A percentile compares a stretch with the other conserved stretches of the same genome.
These are phyloP conservation scores for Leccinum huronense DNA, from an alignment of 1,284 basidiomycete genomes.

Conservation along the genomic window DNA sequence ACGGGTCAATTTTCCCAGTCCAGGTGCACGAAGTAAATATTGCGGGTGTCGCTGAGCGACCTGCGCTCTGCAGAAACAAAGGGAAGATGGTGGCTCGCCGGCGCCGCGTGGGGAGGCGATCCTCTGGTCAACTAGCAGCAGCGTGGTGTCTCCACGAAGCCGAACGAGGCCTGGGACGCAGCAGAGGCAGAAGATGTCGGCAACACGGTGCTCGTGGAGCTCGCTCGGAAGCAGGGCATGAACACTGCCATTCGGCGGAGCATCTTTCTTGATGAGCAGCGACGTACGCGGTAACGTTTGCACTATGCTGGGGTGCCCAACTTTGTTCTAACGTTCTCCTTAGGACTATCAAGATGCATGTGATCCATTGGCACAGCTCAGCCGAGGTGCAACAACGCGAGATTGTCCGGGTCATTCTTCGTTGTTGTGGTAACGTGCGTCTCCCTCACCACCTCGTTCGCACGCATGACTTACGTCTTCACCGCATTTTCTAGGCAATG, in stretches of 20 bases:
- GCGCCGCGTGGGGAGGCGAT: slow-evolving; percentile 94
- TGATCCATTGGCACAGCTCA: slow-evolving; percentile 80
- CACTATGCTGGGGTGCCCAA: not conserved
- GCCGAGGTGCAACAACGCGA: slow-evolving; percentile 91
- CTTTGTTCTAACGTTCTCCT: not conserved
- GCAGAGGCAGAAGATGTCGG: slow-evolving; percentile 31
- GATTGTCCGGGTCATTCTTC: slow-evolving; percentile 87
- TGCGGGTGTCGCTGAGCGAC: slow-evolving; percentile 84
- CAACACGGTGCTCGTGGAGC: slow-evolving; percentile 62
- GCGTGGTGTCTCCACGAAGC: slow-evolving; percentile 33
- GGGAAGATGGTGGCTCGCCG: slow-evolving; percentile 99
- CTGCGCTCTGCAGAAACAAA: slow-evolving; percentile 80
- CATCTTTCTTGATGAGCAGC: slow-evolving; percentile 91
- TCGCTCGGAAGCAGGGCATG: slow-evolving; percentile 95
- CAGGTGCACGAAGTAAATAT: slow-evolving; percentile 69
- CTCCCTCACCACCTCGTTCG: slow-evolving; percentile 1
- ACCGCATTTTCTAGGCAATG: slow-evolving; percentile 61
- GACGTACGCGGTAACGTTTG: slow-evolving; percentile 56
- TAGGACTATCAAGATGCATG: slow-evolving; percentile 95
- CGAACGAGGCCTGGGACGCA: slow-evolving; percentile 17
- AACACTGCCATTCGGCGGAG: slow-evolving; percentile 93
- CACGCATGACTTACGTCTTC: slow-evolving; percentile 1
- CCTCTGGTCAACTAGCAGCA: slow-evolving; percentile 70
- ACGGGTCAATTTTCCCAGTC: slow-evolving; percentile 45
- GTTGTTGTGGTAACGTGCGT: slow-evolving; percentile 86